Conservation (phyloP, 176 grass and related monocot genomes). For the Triticum urartu region DNA sequence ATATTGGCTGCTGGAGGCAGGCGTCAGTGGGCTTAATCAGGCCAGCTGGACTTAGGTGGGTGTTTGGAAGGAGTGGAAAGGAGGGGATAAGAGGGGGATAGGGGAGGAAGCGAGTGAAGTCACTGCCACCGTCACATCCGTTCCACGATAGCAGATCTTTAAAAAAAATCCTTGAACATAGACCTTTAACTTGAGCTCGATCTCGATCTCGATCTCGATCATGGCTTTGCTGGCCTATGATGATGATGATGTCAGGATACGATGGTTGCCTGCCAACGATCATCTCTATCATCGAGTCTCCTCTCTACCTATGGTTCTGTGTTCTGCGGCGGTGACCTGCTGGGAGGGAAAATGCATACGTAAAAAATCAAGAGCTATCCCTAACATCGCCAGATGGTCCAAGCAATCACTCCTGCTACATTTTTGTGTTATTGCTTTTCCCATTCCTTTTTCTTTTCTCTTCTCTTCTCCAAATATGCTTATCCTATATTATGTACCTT, state of each 20-base stretch:
- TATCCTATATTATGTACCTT: not conserved
- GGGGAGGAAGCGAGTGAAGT: not conserved
- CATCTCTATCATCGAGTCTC: not conserved
- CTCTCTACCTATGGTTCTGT: not conserved
- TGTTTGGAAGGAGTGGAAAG: not conserved
- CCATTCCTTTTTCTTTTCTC: not conserved
- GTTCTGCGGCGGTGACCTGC: not conserved
- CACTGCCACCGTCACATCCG: not conserved
- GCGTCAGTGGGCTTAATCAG: not conserved
- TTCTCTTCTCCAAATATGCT: not conserved
- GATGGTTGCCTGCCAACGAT: not conserved
- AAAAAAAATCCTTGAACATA: not conserved
- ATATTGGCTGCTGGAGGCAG: not conserved
- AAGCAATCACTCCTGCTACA: not conserved
- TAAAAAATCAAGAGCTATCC: not conserved
- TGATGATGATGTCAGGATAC: not conserved
- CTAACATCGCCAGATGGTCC: not conserved
- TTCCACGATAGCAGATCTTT: not conserved
- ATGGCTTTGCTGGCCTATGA: not conserved
- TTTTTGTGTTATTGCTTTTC: not conserved
- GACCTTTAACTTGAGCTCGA: not conserved
- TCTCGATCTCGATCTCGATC: not conserved
- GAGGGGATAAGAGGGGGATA: not conserved
- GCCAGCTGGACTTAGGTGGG: slow-evolving; percentile 1
- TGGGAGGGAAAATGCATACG: not conserved